A percentile compares a stretch with the other conserved stretches of the same genome.
phyloP scores from a whole-genome alignment of 2,329 filamentous ascomycete genomes.

The Exophiala sideris region DNA sequence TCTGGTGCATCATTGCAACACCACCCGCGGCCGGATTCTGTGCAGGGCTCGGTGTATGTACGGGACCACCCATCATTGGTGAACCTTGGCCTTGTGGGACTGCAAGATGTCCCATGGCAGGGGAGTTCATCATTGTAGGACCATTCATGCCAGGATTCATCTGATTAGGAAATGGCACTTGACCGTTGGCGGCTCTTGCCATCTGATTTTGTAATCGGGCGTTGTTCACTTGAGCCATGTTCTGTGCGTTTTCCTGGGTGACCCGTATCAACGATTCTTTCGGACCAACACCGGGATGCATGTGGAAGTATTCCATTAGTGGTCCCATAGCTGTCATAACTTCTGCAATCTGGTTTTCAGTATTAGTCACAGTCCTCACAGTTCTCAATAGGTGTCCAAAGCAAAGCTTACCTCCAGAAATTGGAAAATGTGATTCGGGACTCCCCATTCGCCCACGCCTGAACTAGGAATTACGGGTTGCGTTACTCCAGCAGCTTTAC shows the following conservation, averaged over 20 bases:
- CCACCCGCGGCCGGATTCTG: slow-evolving; percentile 46
- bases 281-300: slow-evolving; percentile 52
- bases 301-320: slow-evolving; percentile 56
- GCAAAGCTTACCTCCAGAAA: slow-evolving; percentile 58
- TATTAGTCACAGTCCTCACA: slow-evolving; percentile 20
- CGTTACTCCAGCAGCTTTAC: slow-evolving; percentile 21
- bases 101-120: slow-evolving; percentile 54
- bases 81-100: slow-evolving; percentile 48
- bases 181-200: slow-evolving; percentile 25
- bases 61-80: slow-evolving; percentile 51
- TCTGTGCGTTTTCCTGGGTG: slow-evolving; percentile 41
- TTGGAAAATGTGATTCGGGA: slow-evolving; percentile 55
- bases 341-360: slow-evolving; percentile 56
- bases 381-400: background rate
- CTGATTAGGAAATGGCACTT: slow-evolving; percentile 34
- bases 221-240: slow-evolving; percentile 24
- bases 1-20: slow-evolving; percentile 55
- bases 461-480: slow-evolving; percentile 45
- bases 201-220: slow-evolving; percentile 25
- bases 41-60: slow-evolving; percentile 44
- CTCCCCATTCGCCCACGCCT: slow-evolving; percentile 46
- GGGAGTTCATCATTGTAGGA: slow-evolving; percentile 56
- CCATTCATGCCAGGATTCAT: slow-evolving; percentile 42
- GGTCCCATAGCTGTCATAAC: slow-evolving; percentile 63
- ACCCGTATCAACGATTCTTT: slow-evolving; percentile 54